A percentile compares a stretch with the other conserved stretches of the same genome.
Conservation (phyloP, 1,139 yeast genomes). For the Sugiyamaella sp. region DNA sequence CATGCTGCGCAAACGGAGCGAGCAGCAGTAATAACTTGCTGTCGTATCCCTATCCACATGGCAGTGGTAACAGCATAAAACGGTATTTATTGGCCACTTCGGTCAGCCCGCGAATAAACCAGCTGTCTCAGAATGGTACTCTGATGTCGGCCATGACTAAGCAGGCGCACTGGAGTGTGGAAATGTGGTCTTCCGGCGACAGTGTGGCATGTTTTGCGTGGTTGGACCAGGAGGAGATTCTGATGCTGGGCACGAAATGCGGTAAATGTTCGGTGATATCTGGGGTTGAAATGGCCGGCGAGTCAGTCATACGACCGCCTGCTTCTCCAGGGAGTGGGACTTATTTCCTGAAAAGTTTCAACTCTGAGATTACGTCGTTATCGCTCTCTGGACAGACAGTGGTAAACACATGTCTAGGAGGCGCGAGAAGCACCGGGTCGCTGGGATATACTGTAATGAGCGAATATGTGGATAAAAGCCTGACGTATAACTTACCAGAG, state of each 20-base stretch:
- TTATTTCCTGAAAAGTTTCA: slow-evolving; percentile 9
- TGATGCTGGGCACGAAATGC: slow-evolving; percentile 6
- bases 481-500: slow-evolving; percentile 11
- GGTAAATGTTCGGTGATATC: slow-evolving; percentile 11
- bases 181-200: slow-evolving; percentile 8
- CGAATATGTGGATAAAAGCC: background rate
- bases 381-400: slow-evolving; percentile 19
- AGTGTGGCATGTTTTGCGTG: slow-evolving; percentile 14
- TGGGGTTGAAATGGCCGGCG: slow-evolving; percentile 5
- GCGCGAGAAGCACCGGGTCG: slow-evolving; percentile 14
- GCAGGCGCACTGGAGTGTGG: slow-evolving; percentile 13
- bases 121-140: slow-evolving; percentile 5
- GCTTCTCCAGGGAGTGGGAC: background rate
- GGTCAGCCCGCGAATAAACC: slow-evolving; percentile 12
- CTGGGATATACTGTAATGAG: slow-evolving; percentile 8
- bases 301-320: background rate
- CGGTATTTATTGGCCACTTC: slow-evolving; percentile 6
- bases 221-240: slow-evolving; percentile 7
- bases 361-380: slow-evolving; percentile 22
- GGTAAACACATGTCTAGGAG: slow-evolving; percentile 22
- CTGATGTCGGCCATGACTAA: slow-evolving; percentile 4
- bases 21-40: background rate
- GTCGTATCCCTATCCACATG: slow-evolving; percentile 5
- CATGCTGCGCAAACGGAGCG: background rate
- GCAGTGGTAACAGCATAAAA: background rate